A percentile compares a stretch with the other conserved stretches of the same genome.
Evolutionary conservation across 2,329 filamentous ascomycete genomes (phyloP).

Genomic region (Pseudogymnoascus sp.): DNA sequence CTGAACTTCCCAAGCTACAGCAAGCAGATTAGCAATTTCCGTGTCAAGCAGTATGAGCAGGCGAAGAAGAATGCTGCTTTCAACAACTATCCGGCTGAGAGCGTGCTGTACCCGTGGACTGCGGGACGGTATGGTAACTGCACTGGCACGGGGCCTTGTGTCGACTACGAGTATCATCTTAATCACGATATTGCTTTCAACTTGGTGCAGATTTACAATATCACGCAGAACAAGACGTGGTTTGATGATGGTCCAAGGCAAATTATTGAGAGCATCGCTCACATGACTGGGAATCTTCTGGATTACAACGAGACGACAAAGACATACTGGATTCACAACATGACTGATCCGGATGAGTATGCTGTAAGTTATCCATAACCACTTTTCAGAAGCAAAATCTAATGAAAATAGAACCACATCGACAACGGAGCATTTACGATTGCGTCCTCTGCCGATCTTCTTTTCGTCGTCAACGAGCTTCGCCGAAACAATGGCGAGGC

Average conservation of each 20-base stretch:
- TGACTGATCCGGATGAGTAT: conserved; percentile 54
- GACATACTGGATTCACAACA: conserved; percentile 46
- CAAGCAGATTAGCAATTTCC: conserved; percentile 57
- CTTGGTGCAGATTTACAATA: conserved; percentile 26
- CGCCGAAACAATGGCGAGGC: conserved; percentile 17
- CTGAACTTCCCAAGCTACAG: conserved; percentile 54
- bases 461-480: conserved; percentile 39
- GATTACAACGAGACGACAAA: conserved; percentile 49
- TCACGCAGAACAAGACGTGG: conserved; percentile 29
- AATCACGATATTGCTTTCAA: conserved; percentile 59
- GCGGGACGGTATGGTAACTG: conserved; percentile 60
- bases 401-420: conserved; percentile 22
- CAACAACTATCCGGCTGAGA: conserved; percentile 47
- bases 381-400: background rate
- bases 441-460: conserved; percentile 29
- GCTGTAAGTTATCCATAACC: conserved; percentile 33
- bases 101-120: conserved; percentile 61
- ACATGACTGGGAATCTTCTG: conserved; percentile 52
- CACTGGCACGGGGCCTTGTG: conserved; percentile 54
- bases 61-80: conserved; percentile 54
- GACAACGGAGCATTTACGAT: conserved; percentile 63
- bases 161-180: conserved; percentile 65
- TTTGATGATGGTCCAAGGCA: conserved; percentile 44
- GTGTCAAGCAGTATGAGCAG: conserved; percentile 49
- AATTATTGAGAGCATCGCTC: conserved; percentile 55